Conservation (phyloP, 257 asterid species). For the Solanum gracilifrons region DNA sequence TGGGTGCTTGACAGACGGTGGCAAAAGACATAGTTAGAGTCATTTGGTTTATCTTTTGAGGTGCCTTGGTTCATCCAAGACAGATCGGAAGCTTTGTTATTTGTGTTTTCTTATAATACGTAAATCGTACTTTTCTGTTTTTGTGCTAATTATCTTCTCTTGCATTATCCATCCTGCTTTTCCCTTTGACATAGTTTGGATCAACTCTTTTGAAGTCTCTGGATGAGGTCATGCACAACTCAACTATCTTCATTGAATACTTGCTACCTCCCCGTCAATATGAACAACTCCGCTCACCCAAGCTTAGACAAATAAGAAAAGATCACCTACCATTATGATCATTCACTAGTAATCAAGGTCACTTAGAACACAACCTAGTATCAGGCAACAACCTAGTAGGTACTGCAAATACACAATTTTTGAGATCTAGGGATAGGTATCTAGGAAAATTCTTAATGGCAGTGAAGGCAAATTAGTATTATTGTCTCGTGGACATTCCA, state of each 20-base stretch:
- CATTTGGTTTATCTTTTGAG: not conserved
- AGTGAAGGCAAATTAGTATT: too few relatives aligned
- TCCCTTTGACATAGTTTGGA: too few relatives aligned
- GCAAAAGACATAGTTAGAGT: not conserved
- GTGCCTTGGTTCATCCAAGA: not conserved
- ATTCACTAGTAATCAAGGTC: not conserved
- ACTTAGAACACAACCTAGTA: not conserved
- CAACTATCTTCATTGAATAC: not conserved
- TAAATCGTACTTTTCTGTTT: not conserved
- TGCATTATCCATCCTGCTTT: not conserved
- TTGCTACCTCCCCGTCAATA: not conserved
- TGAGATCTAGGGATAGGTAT: not conserved
- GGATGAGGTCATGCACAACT: not conserved
- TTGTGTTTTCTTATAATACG: not conserved
- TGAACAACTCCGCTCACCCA: not conserved
- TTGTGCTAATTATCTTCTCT: not conserved
- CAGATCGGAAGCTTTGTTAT: too few relatives aligned
- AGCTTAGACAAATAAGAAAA: not conserved
- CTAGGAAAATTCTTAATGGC: too few relatives aligned
- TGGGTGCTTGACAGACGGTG: constrained; percentile 42
- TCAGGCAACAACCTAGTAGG: not conserved
- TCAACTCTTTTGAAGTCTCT: too few relatives aligned
- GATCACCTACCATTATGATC: not conserved
- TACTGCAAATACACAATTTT: not conserved
- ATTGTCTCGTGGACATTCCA: too few relatives aligned